A percentile compares a stretch with the other conserved stretches of the same genome.
Conservation (phyloP, 164 flowering plant species). For the Magnolia changhungtana region DNA sequence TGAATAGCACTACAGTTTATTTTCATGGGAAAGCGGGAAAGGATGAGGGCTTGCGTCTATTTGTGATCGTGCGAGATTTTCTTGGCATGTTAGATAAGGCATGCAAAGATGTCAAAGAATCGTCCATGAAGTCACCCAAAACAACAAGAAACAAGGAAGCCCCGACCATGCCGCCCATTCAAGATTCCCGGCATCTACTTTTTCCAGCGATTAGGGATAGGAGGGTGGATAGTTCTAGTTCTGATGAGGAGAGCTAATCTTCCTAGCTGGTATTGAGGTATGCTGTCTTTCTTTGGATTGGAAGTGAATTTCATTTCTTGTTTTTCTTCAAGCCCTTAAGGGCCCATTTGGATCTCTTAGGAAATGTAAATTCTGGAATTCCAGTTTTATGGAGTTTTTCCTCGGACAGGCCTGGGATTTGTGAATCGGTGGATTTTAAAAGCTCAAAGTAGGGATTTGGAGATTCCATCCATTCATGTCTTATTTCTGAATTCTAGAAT, state of each 20-base stretch:
- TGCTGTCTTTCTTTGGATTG: neutral
- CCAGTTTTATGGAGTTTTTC: neutral
- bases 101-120: constrained; percentile 59
- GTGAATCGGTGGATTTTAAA: neutral
- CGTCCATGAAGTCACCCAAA: constrained; percentile 31
- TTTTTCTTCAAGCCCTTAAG: neutral
- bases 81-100: constrained; percentile 66
- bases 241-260: constrained; percentile 45
- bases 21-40: constrained; percentile 82
- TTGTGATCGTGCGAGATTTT: constrained; percentile 78
- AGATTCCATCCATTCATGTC: neutral
- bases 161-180: constrained; percentile 26
- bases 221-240: constrained; percentile 40
- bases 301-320: neutral
- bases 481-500: neutral
- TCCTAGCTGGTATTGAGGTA: neutral
- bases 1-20: constrained; percentile 78
- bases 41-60: constrained; percentile 82
- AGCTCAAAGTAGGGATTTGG: neutral
- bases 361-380: neutral
- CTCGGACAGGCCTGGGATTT: neutral
- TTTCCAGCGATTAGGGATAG: constrained; percentile 56
- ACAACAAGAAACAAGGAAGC: constrained; percentile 29
- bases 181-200: constrained; percentile 34
- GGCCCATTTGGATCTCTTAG: neutral